Base-by-base conservation (phyloP, 2,329 filamentous ascomycete species). In the Graphilbum ipis-grandicollis region DNA sequence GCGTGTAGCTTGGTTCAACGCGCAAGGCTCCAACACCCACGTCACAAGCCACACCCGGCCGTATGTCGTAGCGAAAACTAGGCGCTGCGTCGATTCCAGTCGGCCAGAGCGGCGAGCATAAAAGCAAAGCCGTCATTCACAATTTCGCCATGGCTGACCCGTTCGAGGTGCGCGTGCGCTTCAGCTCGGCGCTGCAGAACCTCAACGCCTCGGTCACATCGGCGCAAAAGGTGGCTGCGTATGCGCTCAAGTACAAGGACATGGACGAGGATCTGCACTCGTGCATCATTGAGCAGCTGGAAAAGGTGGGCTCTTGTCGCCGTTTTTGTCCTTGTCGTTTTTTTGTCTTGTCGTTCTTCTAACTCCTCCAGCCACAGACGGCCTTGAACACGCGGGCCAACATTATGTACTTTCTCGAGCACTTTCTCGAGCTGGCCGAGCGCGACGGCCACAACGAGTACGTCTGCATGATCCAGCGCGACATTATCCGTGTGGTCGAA, bases 351-450 rank as follows among this genome's bases (percentile, higher is more conserved):
- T 31, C 6, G 7, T 19, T 5, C 33, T 17, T 8, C 31, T 10
- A 3, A 31, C n/a, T 5, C 31, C 15, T 15, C n/a, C 19, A 39
- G 36, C 37, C 38, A 14, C 47, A 86, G 71, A 93, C 83, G 47
- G 88, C 82, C 46, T 93, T 98, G 80, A 98, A 98, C 58, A 93
- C 79, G 36, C 71, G 88, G 42, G 92, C 90, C 41, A 98, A 98
- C 54, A 96, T 98, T 55, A 93, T 98, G 80, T 98, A 93, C 59
- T 98, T 98, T 57, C 79, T 98, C 51, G 88, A 96, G 52, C 80
- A 88, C 47, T 82, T 98, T 47, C 81, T 92, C 52, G 88, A 96
- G 52, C 68, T 84, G 58, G 81, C 84, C 18, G 68, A 73, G 43
- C 79, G 75, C 46, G 81, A 84, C 46, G 71, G 75, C 44, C 76